These are phyloP conservation scores for Bretschneidera sinensis DNA, from an alignment of 345 rosid species.

Conservation along the genomic window DNA sequence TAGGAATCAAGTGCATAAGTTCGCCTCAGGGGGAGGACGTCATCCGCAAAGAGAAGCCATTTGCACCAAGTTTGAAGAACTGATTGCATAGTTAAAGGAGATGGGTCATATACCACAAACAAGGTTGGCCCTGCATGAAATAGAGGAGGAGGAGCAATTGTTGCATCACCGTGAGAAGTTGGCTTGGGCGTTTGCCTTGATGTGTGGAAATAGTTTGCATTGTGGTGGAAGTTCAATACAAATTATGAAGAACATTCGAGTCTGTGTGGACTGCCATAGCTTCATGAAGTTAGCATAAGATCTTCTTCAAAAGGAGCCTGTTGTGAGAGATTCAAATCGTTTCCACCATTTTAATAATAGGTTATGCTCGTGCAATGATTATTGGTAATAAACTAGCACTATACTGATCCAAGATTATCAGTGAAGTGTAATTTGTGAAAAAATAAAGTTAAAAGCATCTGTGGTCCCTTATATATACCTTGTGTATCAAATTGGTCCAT, in stretches of 20 bases:
- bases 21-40: conserved; percentile 66
- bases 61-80: conserved; percentile 34
- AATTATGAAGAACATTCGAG: conserved; percentile 75
- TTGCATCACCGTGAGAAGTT: conserved; percentile 75
- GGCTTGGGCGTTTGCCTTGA: conserved; percentile 63
- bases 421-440: too few relatives aligned
- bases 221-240: conserved; percentile 29
- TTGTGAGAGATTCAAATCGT: conserved; percentile 76
- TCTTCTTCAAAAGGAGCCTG: conserved; percentile 57
- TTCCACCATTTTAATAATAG: conserved; percentile 71
- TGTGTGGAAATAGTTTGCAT: conserved; percentile 32
- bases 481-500: too few relatives aligned
- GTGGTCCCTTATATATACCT: too few relatives aligned
- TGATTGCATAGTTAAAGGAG: conserved; percentile 58
- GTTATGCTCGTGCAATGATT: conserved; percentile 75
- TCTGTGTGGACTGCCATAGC: conserved; percentile 83
- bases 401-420: not conserved
- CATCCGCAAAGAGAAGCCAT: conserved; percentile 60
- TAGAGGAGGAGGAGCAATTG: conserved; percentile 69
- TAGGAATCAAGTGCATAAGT: conserved; percentile 58
- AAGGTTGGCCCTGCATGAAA: conserved; percentile 56
- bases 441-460: too few relatives aligned
- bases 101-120: conserved; percentile 73
- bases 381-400: conserved; percentile 42
- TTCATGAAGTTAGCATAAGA: conserved; percentile 79